phyloP scores from a whole-genome alignment of 495 filamentous ascomycete species.

The Pyrenula massariospora region DNA sequence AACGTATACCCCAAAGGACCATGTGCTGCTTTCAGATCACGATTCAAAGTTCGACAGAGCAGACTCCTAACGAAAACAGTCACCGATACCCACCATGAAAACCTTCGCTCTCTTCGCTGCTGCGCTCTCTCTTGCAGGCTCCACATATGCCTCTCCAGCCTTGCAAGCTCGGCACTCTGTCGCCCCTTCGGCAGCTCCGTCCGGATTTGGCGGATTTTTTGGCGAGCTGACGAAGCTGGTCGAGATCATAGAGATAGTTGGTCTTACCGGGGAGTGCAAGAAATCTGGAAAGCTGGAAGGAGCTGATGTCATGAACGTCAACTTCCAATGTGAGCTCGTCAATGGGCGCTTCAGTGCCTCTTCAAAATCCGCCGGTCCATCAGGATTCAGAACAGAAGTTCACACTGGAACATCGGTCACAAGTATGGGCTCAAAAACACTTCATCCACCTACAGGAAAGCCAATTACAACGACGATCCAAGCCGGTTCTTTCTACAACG shows the following conservation, averaged over 20 bases:
- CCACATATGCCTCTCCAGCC: neutral
- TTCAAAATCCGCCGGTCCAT: neutral
- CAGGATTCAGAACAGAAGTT: no score
- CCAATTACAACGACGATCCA: neutral
- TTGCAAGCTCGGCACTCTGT: neutral
- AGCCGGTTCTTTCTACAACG: neutral
- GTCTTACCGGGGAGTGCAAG: neutral
- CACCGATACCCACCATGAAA: neutral
- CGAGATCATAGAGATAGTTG: neutral
- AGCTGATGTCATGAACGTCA: no score
- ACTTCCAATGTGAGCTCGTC: neutral
- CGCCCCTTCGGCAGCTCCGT: neutral
- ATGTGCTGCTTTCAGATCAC: no score
- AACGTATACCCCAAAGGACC: no score
- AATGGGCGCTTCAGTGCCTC: neutral
- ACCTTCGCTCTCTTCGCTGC: neutral
- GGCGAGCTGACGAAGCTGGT: neutral
- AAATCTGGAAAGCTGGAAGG: no score
- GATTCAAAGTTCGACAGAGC: no score
- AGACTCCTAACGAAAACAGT: no score
- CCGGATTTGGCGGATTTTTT: neutral
- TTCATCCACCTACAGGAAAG: neutral
- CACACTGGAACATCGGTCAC: no score
- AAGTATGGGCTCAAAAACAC: no score
- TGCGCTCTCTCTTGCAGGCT: neutral